Percentiles rank a stretch among this genome's conserved stretches.
Conservation (phyloP, 257 asterid genomes). For the Solanum lycopersicoides region DNA sequence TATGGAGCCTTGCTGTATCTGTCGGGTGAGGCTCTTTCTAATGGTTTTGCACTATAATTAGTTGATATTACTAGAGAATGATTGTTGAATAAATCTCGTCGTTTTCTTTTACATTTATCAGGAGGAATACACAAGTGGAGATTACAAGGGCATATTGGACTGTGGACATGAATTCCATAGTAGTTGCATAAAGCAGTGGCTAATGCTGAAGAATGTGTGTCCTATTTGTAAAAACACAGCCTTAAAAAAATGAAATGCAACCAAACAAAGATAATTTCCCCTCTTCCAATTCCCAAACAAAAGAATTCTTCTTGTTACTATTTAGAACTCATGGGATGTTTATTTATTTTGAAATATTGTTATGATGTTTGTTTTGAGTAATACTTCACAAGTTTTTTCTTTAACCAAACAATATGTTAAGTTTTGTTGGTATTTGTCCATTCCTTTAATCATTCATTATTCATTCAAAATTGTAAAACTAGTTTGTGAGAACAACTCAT, state of each 20-base stretch:
- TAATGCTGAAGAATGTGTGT: conserved; percentile 67
- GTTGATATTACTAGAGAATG: not conserved
- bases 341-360: not conserved
- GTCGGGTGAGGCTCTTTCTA: conserved; percentile 46
- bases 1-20: conserved; percentile 78
- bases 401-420: not conserved
- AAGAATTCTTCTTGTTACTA: not conserved
- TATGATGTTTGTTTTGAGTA: not conserved
- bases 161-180: conserved; percentile 85
- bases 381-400: not conserved
- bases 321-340: not conserved
- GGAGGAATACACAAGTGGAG: conserved; percentile 66
- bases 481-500: no score
- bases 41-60: not conserved
- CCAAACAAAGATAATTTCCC: not conserved
- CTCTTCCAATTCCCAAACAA: not conserved
- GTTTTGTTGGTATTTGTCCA: not conserved
- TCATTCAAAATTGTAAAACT: no score
- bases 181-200: conserved; percentile 78
- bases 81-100: not conserved
- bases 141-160: conserved; percentile 50
- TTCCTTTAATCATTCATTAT: not conserved
- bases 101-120: conserved; percentile 1
- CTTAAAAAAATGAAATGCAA: conserved; percentile 25
- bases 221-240: conserved; percentile 84